Evolutionary conservation across 257 asterid genomes (phyloP).

Genomic region (Gentiana straminea): DNA sequence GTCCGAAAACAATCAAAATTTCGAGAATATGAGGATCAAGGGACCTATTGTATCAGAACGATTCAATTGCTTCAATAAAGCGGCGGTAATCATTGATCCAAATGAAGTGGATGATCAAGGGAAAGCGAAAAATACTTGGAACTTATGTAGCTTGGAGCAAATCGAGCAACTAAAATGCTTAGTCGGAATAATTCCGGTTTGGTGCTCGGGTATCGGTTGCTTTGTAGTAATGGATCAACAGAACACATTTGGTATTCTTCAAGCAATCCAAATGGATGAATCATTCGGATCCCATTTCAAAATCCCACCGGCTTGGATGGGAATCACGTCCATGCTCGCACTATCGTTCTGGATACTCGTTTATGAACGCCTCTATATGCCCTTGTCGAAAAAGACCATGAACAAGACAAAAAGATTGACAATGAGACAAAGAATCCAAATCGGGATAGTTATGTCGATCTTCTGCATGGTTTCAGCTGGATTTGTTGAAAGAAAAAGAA

Average conservation of each 20-base stretch:
- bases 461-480: slow-evolving; percentile 60
- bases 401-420: slow-evolving; percentile 31
- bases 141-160: slow-evolving; percentile 49
- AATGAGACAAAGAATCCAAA: slow-evolving; percentile 26
- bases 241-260: slow-evolving; percentile 49
- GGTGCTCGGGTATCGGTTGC: slow-evolving; percentile 59
- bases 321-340: slow-evolving; percentile 51
- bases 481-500: slow-evolving; percentile 34
- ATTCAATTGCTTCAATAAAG: slow-evolving; percentile 45
- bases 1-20: slow-evolving; percentile 1
- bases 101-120: slow-evolving; percentile 37
- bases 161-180: slow-evolving; percentile 54
- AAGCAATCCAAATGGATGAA: slow-evolving; percentile 52
- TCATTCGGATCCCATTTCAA: slow-evolving; percentile 36
- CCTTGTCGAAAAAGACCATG: slow-evolving; percentile 17
- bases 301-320: slow-evolving; percentile 81
- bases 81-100: slow-evolving; percentile 36
- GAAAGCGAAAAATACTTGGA: slow-evolving; percentile 33
- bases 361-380: slow-evolving; percentile 47
- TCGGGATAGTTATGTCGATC: slow-evolving; percentile 48
- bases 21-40: slow-evolving; percentile 1
- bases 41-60: slow-evolving; percentile 5
- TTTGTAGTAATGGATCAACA: slow-evolving; percentile 67
- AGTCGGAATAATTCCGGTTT: slow-evolving; percentile 46
- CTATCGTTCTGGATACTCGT: slow-evolving; percentile 40